Percentiles rank a stretch among this genome's conserved stretches.
These are phyloP conservation scores for Xenoacremonium recifei DNA, from an alignment of 2,329 filamentous ascomycete genomes.

Conservation along the genomic window DNA sequence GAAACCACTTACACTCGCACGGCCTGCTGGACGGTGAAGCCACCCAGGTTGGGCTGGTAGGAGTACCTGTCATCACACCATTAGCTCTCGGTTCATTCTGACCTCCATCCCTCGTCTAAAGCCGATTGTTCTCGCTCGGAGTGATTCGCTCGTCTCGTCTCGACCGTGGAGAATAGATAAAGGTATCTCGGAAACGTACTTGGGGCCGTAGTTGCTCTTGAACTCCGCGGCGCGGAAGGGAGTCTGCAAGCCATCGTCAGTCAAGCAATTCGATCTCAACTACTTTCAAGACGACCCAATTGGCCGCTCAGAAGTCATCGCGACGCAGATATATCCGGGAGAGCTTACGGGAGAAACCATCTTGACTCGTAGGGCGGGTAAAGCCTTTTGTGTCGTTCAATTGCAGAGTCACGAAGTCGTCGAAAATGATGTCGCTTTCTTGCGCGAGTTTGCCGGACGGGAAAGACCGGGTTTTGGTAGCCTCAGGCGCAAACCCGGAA, in stretches of 20 bases:
- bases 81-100: constrained; percentile 24
- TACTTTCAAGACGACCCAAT: too few relatives aligned
- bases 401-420: constrained; percentile 33
- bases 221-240: constrained; percentile 48
- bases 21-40: constrained; percentile 49
- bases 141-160: constrained; percentile 2
- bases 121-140: neutral
- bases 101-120: constrained; percentile 1
- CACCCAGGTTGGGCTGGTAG: constrained; percentile 53
- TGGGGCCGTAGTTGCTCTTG: constrained; percentile 64
- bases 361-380: constrained; percentile 32
- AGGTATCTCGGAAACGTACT: constrained; percentile 45
- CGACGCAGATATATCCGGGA: neutral
- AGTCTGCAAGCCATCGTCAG: constrained; percentile 37
- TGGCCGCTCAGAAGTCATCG: too few relatives aligned
- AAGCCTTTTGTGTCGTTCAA: constrained; percentile 33
- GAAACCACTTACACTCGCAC: constrained; percentile 49
- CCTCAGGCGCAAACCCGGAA: constrained; percentile 29
- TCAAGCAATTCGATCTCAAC: constrained; percentile 3
- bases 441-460: constrained; percentile 36
- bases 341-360: constrained; percentile 41
- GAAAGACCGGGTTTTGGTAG: constrained; percentile 31
- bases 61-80: constrained; percentile 49
- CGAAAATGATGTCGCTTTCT: constrained; percentile 21
- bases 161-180: neutral